Conservation (phyloP, 2,329 filamentous ascomycete species). For the Aspergillus sp. region DNA sequence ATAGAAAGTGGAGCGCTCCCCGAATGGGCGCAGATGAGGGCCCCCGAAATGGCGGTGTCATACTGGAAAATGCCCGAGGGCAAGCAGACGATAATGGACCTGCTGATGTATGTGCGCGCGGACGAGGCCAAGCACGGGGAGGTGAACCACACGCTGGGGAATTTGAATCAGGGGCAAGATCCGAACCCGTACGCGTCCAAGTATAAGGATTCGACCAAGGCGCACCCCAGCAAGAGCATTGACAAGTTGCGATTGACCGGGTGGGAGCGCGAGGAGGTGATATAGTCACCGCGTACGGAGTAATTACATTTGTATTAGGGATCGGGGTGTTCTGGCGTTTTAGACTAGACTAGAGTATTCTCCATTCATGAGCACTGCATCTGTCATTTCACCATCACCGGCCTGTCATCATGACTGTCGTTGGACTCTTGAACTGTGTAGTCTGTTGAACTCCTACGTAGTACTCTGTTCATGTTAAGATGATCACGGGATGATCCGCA, state of each 20-base stretch:
- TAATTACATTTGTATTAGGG: background rate
- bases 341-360: too few species aligned
- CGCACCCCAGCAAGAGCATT: constrained; percentile 63
- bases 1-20: constrained; percentile 78
- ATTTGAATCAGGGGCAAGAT: constrained; percentile 74
- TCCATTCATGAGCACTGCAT: background rate
- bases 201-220: constrained; percentile 61
- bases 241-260: constrained; percentile 59
- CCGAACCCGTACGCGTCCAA: constrained; percentile 85
- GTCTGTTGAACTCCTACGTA: too few species aligned
- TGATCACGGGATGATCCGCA: background rate
- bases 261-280: constrained; percentile 76
- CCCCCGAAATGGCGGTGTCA: constrained; percentile 79
- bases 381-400: background rate
- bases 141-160: constrained; percentile 90
- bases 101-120: constrained; percentile 82
- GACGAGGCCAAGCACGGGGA: constrained; percentile 85
- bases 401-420: background rate
- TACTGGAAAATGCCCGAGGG: constrained; percentile 95
- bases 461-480: background rate
- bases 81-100: constrained; percentile 70
- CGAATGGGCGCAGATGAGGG: constrained; percentile 67
- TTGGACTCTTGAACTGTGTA: background rate
- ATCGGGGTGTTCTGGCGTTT: too few species aligned
- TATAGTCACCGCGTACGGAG: constrained; percentile 32